A percentile compares a stretch with the other conserved stretches of the same genome.
Evolutionary conservation across 2,329 filamentous ascomycete genomes (phyloP).

Genomic region (Diaporthe capsici): DNA sequence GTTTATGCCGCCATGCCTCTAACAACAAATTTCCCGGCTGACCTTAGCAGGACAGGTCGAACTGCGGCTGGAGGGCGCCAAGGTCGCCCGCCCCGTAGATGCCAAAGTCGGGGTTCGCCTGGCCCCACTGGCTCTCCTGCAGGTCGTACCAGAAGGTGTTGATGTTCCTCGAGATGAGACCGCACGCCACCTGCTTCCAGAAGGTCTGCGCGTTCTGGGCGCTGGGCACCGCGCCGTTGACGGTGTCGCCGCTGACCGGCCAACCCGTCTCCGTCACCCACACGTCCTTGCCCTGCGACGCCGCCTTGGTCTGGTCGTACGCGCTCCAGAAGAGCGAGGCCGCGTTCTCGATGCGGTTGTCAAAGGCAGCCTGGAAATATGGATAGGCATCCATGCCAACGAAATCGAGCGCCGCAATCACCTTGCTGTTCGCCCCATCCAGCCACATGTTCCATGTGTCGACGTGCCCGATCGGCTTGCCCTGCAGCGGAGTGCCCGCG

Average conservation of each 20-base stretch:
- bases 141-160: slow-evolving; percentile 82
- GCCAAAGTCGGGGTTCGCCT: slow-evolving; percentile 25
- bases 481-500: slow-evolving; percentile 47
- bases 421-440: slow-evolving; percentile 78
- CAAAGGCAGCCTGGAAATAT: slow-evolving; percentile 81
- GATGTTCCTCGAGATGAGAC: slow-evolving; percentile 68
- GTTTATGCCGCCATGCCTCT: neutral
- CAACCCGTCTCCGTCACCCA: slow-evolving; percentile 94
- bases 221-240: slow-evolving; percentile 74
- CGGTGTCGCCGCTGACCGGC: slow-evolving; percentile 78
- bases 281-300: slow-evolving; percentile 61
- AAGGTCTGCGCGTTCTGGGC: slow-evolving; percentile 80
- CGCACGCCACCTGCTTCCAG: slow-evolving; percentile 84
- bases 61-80: slow-evolving; percentile 12
- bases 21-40: neutral
- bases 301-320: slow-evolving; percentile 59
- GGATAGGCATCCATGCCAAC: slow-evolving; percentile 88
- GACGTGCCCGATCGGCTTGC: slow-evolving; percentile 79
- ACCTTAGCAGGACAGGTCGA: slow-evolving; percentile 20
- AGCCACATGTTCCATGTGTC: slow-evolving; percentile 89
- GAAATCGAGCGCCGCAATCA: slow-evolving; percentile 81
- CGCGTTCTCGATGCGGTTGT: slow-evolving; percentile 76
- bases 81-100: slow-evolving; percentile 24
- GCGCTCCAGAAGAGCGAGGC: slow-evolving; percentile 79
- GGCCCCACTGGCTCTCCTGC: slow-evolving; percentile 36